A percentile compares a stretch with the other conserved stretches of the same genome.
Evolutionary conservation across 768 basidiomycete species (phyloP).

Genomic region (Phaffia australis): DNA sequence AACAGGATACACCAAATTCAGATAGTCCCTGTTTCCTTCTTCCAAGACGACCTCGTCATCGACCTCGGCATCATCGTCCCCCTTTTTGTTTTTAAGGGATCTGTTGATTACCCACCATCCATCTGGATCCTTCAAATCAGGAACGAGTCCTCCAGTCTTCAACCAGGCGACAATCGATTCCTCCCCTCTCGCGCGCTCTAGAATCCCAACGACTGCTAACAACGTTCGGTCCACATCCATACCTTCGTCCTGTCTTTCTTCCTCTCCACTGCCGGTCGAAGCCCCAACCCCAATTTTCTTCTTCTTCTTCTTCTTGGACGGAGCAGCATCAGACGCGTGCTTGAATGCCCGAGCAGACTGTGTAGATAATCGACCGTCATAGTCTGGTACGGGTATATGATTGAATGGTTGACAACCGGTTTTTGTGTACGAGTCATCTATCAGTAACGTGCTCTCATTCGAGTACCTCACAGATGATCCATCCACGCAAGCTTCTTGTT

Average conservation of each 20-base stretch:
- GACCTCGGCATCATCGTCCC: background rate
- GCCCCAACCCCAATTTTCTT: background rate
- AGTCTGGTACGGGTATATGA: slow-evolving; percentile 25
- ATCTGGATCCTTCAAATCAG: slow-evolving; percentile 7
- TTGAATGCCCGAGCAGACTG: slow-evolving; percentile 8
- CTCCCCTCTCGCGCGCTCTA: slow-evolving; percentile 20
- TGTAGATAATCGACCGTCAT: slow-evolving; percentile 5
- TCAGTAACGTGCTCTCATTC: slow-evolving; percentile 19
- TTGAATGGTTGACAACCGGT: slow-evolving; percentile 25
- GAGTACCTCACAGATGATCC: background rate
- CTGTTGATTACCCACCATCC: slow-evolving; percentile 12
- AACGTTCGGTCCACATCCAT: slow-evolving; percentile 5
- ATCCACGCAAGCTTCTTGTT: slow-evolving; percentile 10
- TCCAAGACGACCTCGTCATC: background rate
- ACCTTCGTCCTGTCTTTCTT: background rate
- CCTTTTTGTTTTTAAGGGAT: no score
- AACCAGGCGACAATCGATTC: slow-evolving; percentile 16
- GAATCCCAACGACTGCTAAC: slow-evolving; percentile 19
- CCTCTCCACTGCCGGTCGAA: background rate
- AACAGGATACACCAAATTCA: background rate
- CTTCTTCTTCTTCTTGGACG: background rate
- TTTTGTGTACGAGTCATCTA: slow-evolving; percentile 25
- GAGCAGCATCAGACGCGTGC: background rate
- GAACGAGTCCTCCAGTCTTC: slow-evolving; percentile 5
- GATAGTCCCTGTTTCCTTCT: background rate